These are phyloP conservation scores for Benincasa hispida DNA, from an alignment of 306 rosid species.

Conservation along the genomic window DNA sequence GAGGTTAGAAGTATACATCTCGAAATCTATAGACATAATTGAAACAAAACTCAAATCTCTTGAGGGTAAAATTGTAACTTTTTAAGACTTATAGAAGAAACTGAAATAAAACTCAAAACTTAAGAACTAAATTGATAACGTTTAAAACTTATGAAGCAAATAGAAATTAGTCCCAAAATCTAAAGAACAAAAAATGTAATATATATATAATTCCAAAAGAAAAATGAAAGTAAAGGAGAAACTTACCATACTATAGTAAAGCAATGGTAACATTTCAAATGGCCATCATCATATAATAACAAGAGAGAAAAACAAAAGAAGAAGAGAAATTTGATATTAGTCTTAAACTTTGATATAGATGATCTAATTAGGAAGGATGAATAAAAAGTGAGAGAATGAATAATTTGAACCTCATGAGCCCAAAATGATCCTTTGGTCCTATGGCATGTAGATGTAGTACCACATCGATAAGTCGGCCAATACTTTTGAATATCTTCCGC, in stretches of 20 bases:
- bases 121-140: too few species aligned
- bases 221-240: neutral
- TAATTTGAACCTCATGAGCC: slow-evolving; percentile 3
- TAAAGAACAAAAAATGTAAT: neutral
- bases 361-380: neutral
- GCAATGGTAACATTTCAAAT: neutral
- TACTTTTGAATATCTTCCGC: neutral
- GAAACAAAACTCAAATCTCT: too few species aligned
- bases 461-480: slow-evolving; percentile 2
- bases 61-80: too few species aligned
- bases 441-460: neutral
- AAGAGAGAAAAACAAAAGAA: too few species aligned
- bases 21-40: too few species aligned
- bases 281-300: neutral
- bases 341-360: neutral
- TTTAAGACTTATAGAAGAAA: too few species aligned
- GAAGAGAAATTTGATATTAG: neutral
- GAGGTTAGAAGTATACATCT: too few species aligned
- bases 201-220: neutral
- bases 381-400: neutral
- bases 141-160: too few species aligned
- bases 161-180: too few species aligned
- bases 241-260: neutral
- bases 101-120: too few species aligned
- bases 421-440: neutral